Base-by-base conservation (phyloP, 2,329 filamentous ascomycete genomes). In the Neocucurbitaria cava region DNA sequence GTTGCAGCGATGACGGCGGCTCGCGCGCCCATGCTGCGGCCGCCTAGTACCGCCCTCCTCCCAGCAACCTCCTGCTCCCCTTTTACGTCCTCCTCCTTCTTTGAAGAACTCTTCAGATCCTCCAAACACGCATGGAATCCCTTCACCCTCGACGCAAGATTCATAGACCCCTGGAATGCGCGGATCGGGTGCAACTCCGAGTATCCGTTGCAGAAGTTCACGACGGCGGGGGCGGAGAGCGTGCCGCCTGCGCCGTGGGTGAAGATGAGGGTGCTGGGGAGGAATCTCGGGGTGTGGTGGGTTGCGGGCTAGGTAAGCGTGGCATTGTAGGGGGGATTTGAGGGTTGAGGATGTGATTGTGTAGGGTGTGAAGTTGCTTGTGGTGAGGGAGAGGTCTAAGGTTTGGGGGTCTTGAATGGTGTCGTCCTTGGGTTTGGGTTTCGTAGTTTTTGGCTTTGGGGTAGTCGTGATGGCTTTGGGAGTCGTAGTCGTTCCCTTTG, bases 241-340 rank as follows among this genome's bases (percentile, higher is more conserved):
- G 73, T 76, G 44, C 78, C 78, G 23, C 78, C 78, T 43, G 78
- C 78, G 49, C 78, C 78, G 55, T 81, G 78, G 30, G 78, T 80
- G 65, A 79, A 80, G 24, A 80, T 69, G 1, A 80, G 62, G 9
- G 36, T 40, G 5, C 1, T 41, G 41, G 45, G 13, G 3, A 20
- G 13, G n/a, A n/a, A n/a, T n/a, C n/a, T n/a, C n/a, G 7, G 33
- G 26, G 10, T 53, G 11, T 13, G 23, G 9, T 21, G 50, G 2
- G 11, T 41, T 30, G 9, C 47, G 15, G 0, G 54, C 21, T 0
- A 35, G 21, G 46, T 71, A 71, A 7, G 48, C 33, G 6, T 68
- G 59, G 51, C 64, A 69, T 43, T 52, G 39, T 9, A 70, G 55
- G 2, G 65, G 59, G 3, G 54, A 65, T n/a, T 68, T 70, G 30